Percentiles rank a stretch among this genome's conserved stretches.
phyloP scores from a whole-genome alignment of 495 filamentous ascomycete species.

The Aspergillus taichungensis region DNA sequence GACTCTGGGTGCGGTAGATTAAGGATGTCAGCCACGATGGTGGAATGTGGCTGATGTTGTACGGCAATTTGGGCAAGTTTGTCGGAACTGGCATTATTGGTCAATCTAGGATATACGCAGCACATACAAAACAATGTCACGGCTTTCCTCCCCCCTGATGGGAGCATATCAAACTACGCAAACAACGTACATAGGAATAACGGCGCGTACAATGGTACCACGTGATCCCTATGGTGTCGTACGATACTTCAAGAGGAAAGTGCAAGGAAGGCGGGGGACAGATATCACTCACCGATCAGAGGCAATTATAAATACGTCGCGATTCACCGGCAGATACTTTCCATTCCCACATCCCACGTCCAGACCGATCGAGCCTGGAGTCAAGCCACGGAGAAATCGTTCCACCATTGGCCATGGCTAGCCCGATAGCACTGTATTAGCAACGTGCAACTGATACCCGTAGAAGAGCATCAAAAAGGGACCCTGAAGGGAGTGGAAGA shows the following conservation, averaged over 20 bases:
- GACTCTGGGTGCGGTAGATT: constrained; percentile 57
- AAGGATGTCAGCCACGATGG: constrained; percentile 63
- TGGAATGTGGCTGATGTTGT: constrained; percentile 51
- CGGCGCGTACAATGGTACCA: too few relatives aligned
- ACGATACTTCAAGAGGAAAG: background rate
- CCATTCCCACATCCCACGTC: constrained; percentile 93
- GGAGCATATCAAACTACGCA: too few relatives aligned
- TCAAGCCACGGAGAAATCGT: constrained; percentile 58
- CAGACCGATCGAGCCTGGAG: constrained; percentile 70
- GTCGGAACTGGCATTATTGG: constrained; percentile 42
- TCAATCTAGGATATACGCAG: constrained; percentile 8
- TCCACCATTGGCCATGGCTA: constrained; percentile 91
- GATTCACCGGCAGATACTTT: constrained; percentile 82
- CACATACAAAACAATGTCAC: too few relatives aligned
- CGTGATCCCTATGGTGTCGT: too few relatives aligned
- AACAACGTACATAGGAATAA: too few relatives aligned
- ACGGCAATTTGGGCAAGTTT: constrained; percentile 69
- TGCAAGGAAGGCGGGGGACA: background rate
- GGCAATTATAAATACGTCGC: constrained; percentile 69
- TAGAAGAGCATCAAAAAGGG: background rate
- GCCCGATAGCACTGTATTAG: too few relatives aligned
- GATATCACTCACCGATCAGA: constrained; percentile 62
- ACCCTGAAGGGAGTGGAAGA: background rate
- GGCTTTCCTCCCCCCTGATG: too few relatives aligned
- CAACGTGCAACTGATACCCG: too few relatives aligned